Evolutionary conservation across 2,329 filamentous ascomycete species (phyloP).

Genomic region (Tolypocladium paradoxum): DNA sequence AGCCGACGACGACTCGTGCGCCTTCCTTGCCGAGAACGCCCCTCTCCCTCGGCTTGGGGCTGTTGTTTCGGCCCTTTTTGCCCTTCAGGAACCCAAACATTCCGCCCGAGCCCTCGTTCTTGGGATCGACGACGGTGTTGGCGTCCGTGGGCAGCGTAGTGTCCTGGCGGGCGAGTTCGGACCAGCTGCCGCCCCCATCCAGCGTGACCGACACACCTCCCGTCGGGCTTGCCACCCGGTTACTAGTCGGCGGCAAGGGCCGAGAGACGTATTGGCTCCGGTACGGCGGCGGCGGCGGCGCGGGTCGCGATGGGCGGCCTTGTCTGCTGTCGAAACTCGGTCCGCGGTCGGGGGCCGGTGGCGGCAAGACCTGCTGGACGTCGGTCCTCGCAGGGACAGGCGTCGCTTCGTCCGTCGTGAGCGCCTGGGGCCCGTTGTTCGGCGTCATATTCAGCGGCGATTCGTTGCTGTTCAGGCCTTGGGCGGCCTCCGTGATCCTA

Average conservation of each 20-base stretch:
- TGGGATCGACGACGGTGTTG: slow-evolving; percentile 39
- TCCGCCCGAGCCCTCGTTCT: slow-evolving; percentile 52
- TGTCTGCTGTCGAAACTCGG: slow-evolving; percentile 14
- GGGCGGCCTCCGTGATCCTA: slow-evolving; percentile 26
- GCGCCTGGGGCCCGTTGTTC: slow-evolving; percentile 27
- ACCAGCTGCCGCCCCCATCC: slow-evolving; percentile 84
- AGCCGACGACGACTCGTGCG: slow-evolving; percentile 70
- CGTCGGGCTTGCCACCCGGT: slow-evolving; percentile 63
- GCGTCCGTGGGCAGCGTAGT: slow-evolving; percentile 62
- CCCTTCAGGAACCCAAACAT: slow-evolving; percentile 85
- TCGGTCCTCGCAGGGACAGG: slow-evolving; percentile 20
- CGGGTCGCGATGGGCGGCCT: slow-evolving; percentile 14
- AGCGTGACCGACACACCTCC: slow-evolving; percentile 87
- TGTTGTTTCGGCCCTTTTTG: slow-evolving; percentile 83
- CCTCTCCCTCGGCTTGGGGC: slow-evolving; percentile 86
- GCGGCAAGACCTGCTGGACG: slow-evolving; percentile 2
- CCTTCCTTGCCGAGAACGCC: slow-evolving; percentile 94
- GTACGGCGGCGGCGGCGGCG: slow-evolving; percentile 33
- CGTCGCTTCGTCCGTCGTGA: slow-evolving; percentile 41
- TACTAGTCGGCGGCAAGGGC: slow-evolving; percentile 45
- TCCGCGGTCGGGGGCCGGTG: slow-evolving; percentile 3
- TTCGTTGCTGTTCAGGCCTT: slow-evolving; percentile 7
- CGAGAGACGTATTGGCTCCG: slow-evolving; percentile 34
- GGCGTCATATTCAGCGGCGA: not conserved
- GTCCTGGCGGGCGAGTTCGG: slow-evolving; percentile 76